Evolutionary conservation across 805 yeast genomes (phyloP), one percentile per base, ranked within the genome.

Genomic region (Metschnikowia noctiluminum): DNA sequence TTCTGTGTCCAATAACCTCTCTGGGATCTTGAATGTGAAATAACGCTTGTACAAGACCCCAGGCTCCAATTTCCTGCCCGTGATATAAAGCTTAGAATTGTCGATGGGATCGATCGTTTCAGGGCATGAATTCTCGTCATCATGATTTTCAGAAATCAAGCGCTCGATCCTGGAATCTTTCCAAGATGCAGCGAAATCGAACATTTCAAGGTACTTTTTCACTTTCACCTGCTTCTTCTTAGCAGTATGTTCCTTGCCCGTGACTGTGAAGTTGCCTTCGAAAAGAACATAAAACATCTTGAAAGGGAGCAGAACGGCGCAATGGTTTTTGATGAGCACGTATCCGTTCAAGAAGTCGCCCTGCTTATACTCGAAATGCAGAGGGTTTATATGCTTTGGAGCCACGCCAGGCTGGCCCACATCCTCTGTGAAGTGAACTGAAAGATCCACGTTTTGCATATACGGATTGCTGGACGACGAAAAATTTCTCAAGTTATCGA

Each of bases 301-400:
- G 58, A 84, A 85, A 2, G 78, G 77, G 16, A 84, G 68, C 0
- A 72, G 66, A 14, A 63, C 53, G 1, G 60, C 45, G 1, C 78
- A 62, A 7, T 56, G 65, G 56, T 81, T 81, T 44, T 68, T 65
- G 8, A 70, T 62, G 27, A 61, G 51, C 5, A 71, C 62, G 50
- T 76, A 80, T 0, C 92, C 92, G 57, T 79, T 76, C 12, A 85
- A 70, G 16, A 72, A 71, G 59, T 85, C 90, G n/a, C 89, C 89
- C 11, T 84, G 82, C 15, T 79, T 79, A 59, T 78, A 85, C 60
- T 82, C 87, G 52, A 54, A 62, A 26, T 59, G 48, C 48, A 64
- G 62, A 14, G 58, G 57, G 45, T 70, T 68, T 6, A 71, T 63
- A 27, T 55, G 50, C 31, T 55, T 62, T 5, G 71, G 71, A 1